These are phyloP conservation scores for Bondarzewia mesenterica DNA, from an alignment of 1,284 basidiomycete species.

Conservation along the genomic window DNA sequence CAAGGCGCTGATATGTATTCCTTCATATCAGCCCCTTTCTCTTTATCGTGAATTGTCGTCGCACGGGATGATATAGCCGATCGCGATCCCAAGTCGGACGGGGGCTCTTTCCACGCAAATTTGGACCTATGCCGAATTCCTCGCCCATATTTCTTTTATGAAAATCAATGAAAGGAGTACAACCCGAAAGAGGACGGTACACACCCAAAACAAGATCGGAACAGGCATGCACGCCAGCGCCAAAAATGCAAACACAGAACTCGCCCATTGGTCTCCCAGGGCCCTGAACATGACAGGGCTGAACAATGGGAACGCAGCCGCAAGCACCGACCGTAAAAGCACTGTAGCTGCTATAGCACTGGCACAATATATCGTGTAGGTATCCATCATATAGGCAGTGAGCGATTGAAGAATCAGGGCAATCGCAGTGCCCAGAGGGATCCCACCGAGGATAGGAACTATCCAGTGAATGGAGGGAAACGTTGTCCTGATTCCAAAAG, in stretches of 20 bases:
- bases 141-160: conserved; percentile 44
- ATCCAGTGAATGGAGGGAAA: conserved; percentile 50
- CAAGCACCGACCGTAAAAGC: conserved; percentile 56
- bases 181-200: too few relatives aligned
- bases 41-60: conserved; percentile 1
- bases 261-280: conserved; percentile 61
- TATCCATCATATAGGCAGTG: conserved; percentile 60
- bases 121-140: conserved; percentile 49
- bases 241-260: conserved; percentile 54
- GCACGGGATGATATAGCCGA: neutral
- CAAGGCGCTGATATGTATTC: too few relatives aligned
- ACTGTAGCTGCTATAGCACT: conserved; percentile 65
- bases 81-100: neutral
- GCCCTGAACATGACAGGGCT: conserved; percentile 46
- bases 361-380: conserved; percentile 55
- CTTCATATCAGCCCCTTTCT: neutral
- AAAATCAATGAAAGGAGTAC: too few relatives aligned
- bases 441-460: conserved; percentile 50
- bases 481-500: conserved; percentile 37
- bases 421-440: conserved; percentile 58
- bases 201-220: conserved; percentile 39
- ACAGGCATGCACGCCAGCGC: conserved; percentile 48
- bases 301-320: conserved; percentile 57
- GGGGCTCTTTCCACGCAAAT: conserved; percentile 34
- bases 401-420: conserved; percentile 52